phyloP scores from a whole-genome alignment of 1,284 basidiomycete genomes.

The Ceratobasidium sp. region DNA sequence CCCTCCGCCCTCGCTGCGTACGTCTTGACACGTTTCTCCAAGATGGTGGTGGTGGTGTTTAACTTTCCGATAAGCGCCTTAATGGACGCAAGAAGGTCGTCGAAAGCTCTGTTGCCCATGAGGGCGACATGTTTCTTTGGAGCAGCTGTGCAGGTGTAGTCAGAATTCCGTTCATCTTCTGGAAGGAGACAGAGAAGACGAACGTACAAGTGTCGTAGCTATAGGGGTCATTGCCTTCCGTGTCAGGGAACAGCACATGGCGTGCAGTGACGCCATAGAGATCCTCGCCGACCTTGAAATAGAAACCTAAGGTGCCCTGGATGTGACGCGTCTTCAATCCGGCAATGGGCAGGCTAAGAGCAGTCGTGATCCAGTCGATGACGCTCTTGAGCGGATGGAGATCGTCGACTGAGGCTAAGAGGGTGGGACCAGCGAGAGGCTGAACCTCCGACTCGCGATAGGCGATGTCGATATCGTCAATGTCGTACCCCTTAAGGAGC shows the following conservation, averaged over 20 bases:
- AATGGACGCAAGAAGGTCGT: conserved; percentile 55
- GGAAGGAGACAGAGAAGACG: conserved; percentile 38
- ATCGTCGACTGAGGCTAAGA: conserved; percentile 56
- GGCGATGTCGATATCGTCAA: conserved; percentile 57
- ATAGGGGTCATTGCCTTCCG: conserved; percentile 54
- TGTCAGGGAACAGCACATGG: conserved; percentile 55
- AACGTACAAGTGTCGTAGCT: conserved; percentile 54
- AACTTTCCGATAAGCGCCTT: conserved; percentile 55
- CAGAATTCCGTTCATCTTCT: conserved; percentile 52
- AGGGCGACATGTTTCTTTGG: conserved; percentile 60
- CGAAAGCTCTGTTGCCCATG: conserved; percentile 58
- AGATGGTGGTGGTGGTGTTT: conserved; percentile 41
- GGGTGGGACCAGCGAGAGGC: conserved; percentile 53
- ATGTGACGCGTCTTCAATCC: conserved; percentile 52
- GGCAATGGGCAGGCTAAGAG: conserved; percentile 51
- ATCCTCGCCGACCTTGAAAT: conserved; percentile 56
- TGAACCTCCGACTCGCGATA: conserved; percentile 55
- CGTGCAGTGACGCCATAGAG: conserved; percentile 59
- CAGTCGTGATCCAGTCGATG: conserved; percentile 54
- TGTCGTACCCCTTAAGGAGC: conserved; percentile 52
- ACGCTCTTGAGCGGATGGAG: conserved; percentile 56
- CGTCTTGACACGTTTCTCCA: too few relatives aligned
- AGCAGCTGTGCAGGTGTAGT: conserved; percentile 52
- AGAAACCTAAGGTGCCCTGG: conserved; percentile 60
- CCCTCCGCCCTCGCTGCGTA: too few relatives aligned